Conservation (phyloP, 2,329 filamentous ascomycete species). For the Simplicillium sp. region DNA sequence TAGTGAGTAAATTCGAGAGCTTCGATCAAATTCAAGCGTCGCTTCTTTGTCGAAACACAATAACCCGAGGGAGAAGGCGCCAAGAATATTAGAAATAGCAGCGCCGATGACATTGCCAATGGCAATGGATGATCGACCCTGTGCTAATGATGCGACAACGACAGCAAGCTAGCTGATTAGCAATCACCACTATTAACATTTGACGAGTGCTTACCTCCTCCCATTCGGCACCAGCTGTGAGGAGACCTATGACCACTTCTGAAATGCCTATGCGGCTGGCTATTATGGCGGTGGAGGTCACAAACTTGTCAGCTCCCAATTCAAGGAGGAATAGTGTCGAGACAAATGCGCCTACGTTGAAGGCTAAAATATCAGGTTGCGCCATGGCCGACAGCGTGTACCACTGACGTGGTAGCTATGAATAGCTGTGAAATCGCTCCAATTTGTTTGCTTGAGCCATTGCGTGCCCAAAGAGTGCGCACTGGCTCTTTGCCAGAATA, state of each 20-base stretch:
- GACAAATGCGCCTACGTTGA: slow-evolving; percentile 31
- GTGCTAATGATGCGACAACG: slow-evolving; percentile 35
- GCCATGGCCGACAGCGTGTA: no score
- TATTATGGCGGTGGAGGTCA: slow-evolving; percentile 38
- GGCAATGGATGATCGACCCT: slow-evolving; percentile 34
- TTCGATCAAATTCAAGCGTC: slow-evolving; percentile 33
- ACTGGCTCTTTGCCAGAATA: no score
- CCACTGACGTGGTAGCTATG: no score
- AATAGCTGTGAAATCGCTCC: no score
- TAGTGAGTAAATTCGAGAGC: slow-evolving; percentile 34
- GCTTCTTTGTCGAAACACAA: slow-evolving; percentile 23
- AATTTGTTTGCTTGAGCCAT: no score
- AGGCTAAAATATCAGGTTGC: neutral
- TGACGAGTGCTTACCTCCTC: slow-evolving; percentile 35
- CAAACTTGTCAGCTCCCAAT: slow-evolving; percentile 40
- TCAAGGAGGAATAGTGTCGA: slow-evolving; percentile 38
- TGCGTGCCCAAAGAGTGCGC: no score
- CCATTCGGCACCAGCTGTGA: slow-evolving; percentile 45
- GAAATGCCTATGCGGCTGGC: slow-evolving; percentile 33
- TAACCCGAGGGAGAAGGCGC: slow-evolving; percentile 43
- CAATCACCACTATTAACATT: neutral
- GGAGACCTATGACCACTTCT: slow-evolving; percentile 35
- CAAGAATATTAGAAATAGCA: slow-evolving; percentile 43
- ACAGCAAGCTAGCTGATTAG: slow-evolving; percentile 28
- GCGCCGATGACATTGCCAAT: slow-evolving; percentile 45